Evolutionary conservation across 2,329 filamentous ascomycete species (phyloP).

Genomic region (Dendryphion nanum): DNA sequence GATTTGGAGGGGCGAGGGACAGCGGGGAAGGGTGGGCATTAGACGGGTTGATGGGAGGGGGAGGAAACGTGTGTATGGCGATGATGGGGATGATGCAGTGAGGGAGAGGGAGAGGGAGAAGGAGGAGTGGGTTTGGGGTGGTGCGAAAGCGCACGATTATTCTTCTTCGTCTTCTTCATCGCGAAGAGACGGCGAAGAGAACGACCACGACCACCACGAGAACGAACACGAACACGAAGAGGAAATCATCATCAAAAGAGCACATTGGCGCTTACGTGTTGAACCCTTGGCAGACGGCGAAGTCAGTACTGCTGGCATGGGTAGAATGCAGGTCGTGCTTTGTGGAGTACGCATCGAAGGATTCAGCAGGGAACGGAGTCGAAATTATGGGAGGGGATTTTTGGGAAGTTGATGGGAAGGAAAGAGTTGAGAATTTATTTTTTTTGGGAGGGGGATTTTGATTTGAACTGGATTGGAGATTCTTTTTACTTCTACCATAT

Average conservation of each 20-base stretch:
- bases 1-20: constrained; percentile 12
- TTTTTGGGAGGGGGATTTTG: too few species aligned
- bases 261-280: constrained; percentile 53
- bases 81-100: constrained; percentile 25
- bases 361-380: constrained; percentile 61
- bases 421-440: background rate
- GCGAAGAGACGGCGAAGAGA: constrained; percentile 4
- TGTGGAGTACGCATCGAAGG: constrained; percentile 76
- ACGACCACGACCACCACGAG: background rate
- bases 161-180: too few species aligned
- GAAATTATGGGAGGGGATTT: constrained; percentile 67
- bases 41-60: constrained; percentile 26
- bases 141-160: constrained; percentile 4
- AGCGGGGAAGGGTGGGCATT: constrained; percentile 16
- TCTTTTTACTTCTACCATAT: too few species aligned
- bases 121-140: constrained; percentile 10
- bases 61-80: constrained; percentile 16
- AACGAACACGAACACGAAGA: constrained; percentile 13
- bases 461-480: too few species aligned
- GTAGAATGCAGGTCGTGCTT: constrained; percentile 66
- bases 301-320: constrained; percentile 4
- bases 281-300: constrained; percentile 53
- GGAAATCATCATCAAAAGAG: constrained; percentile 38
- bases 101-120: constrained; percentile 10
- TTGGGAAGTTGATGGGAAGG: constrained; percentile 45